Evolutionary conservation across 2,329 filamentous ascomycete species (phyloP), one percentile per base, ranked within the genome.

Genomic region (Colletotrichum siamense): DNA sequence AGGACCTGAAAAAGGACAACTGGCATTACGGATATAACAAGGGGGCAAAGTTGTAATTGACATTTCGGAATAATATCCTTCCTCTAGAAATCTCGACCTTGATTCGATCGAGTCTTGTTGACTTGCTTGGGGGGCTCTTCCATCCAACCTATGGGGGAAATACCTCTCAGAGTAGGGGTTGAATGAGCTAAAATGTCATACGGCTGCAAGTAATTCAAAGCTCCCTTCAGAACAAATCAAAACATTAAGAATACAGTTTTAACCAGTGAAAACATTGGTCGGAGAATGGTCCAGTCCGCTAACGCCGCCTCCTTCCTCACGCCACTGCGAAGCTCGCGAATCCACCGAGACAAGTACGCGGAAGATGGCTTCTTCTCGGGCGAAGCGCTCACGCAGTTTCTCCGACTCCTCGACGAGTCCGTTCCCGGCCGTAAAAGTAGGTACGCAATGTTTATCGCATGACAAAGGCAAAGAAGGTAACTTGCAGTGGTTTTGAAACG

Each of bases 21-120:
- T 90, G 88, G 88, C 85, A 90, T 83, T 90, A 90, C 83, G 82
- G 68, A 10, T 75, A 75, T 62, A 30, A 34, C 5, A 71, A 73
- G 18, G 64, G 28, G n/a, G n/a, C 71, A 2, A 73, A 69, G 26
- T 44, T 55, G 28, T 73, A 52, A n/a, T 18, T n/a, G 1, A 4
- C 10, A 28, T 9, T 28, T 22, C 3, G 5, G 10, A 1, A 28
- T 10, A 26, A 61, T 61, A 0, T 49, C 6, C 2, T 49, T 22
- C 44, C 44, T 22, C 3, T 49, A 0, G 9, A 49, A 49, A 13
- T 22, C 10, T 49, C 3, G 10, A n/a, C n/a, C n/a, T 49, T 22
- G n/a, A n/a, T 0, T 44, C 18, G 18, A 49, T 49, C 18, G 18
- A n/a, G 44, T 22, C 18, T 49, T n/a, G 3, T 49, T 22, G 18